These are phyloP conservation scores for Gentiana dahurica DNA, from an alignment of 257 asterid species.

Conservation along the genomic window DNA sequence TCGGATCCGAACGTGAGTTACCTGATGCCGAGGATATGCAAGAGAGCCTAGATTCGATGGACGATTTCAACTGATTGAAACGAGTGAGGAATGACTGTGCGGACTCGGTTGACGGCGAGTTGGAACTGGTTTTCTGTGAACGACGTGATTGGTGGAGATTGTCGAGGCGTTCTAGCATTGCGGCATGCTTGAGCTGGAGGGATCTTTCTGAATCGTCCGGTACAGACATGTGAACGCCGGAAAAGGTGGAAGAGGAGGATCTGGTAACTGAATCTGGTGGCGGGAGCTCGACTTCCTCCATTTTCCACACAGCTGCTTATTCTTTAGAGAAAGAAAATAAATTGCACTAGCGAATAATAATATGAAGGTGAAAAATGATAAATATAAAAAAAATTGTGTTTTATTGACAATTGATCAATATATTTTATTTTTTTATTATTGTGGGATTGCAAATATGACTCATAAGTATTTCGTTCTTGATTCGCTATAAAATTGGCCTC, in stretches of 20 bases:
- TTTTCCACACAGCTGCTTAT: not conserved
- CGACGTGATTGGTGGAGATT: constrained; percentile 58
- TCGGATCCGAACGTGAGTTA: constrained; percentile 15
- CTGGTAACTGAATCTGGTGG: constrained; percentile 5
- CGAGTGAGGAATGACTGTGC: constrained; percentile 51
- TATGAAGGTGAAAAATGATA: too few relatives aligned
- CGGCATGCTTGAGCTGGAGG: constrained; percentile 59
- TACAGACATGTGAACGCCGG: constrained; percentile 7
- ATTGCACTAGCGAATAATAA: too few relatives aligned
- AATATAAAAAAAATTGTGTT: too few relatives aligned
- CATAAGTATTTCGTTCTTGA: too few relatives aligned
- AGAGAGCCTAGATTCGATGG: constrained; percentile 52
- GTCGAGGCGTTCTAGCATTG: constrained; percentile 77
- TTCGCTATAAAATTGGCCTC: not conserved
- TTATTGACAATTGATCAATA: too few relatives aligned
- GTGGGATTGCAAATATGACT: too few relatives aligned
- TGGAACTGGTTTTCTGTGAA: constrained; percentile 23
- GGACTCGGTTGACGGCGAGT: constrained; percentile 23
- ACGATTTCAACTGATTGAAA: constrained; percentile 53
- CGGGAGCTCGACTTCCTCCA: constrained; percentile 34
- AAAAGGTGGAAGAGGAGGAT: not conserved
- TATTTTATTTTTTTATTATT: too few relatives aligned
- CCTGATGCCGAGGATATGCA: constrained; percentile 30
- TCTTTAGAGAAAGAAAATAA: too few relatives aligned
- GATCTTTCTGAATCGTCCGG: constrained; percentile 7